Base-by-base conservation (phyloP, 164 flowering plant species). In the Aristolochia californica region DNA sequence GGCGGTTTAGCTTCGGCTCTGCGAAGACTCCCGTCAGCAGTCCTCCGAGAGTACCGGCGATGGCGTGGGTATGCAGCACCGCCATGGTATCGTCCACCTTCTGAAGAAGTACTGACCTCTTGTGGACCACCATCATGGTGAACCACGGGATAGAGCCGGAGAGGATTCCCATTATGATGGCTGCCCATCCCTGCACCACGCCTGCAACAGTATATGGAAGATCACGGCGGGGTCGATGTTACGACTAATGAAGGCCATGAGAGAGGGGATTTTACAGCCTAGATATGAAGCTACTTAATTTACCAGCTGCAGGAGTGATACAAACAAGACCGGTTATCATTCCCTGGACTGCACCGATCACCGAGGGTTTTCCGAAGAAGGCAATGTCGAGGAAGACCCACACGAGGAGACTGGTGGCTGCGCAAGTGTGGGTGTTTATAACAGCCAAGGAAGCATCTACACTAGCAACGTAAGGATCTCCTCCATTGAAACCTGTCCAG, bases 81-180 rank as follows among this genome's bases (percentile, higher is more conserved):
- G 81, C 78, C 81, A 72, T 77, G 30, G 78, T 77, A 59, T 77
- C 80, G 61, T 77, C 81, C 12, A 77, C 78, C 58, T 70, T 66
- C 57, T 77, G 76, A 8, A 77, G 76, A 5, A 77, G 78, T 58
- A 22, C 68, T 7, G 69, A 72, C 23, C 62, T 72, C 64, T 77
- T 74, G 64, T 77, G 81, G 48, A 77, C 66, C 16, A 74, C 81
- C 81, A 74, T 74, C 78, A 77, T 74, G 51, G 78, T 77, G 72
- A 65, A 74, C 78, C 80, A 77, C 12, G 76, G 78, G 43, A 72
- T 70, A 12, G 76, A 69, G 56, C 76, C 80, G 0, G 78, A 77
- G 23, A 47, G 57, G 0, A 77, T 1, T 40, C 78, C 80, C 76
- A 74, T 74, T 45, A 72, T 55, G 18, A 72, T 61, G 0, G 78